phyloP scores from a whole-genome alignment of 257 asterid species.

The Coffea eugenioides region DNA sequence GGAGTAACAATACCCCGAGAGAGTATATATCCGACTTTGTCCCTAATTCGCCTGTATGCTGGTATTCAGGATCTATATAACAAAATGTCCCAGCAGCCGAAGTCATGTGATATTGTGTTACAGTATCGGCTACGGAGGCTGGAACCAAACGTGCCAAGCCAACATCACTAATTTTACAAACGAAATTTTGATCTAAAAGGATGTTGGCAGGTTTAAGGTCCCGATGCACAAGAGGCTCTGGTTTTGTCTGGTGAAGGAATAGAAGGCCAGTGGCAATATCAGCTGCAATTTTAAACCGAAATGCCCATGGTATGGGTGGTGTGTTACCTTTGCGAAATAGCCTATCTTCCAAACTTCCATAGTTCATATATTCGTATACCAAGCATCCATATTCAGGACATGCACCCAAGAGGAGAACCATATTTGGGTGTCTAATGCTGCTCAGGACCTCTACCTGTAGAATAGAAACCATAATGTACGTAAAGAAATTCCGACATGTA shows the following conservation, averaged over 20 bases:
- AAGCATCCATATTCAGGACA: constrained; percentile 84
- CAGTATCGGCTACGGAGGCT: constrained; percentile 55
- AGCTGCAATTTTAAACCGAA: constrained; percentile 66
- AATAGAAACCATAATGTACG: background rate
- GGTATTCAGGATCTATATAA: constrained; percentile 82
- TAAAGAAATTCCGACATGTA: background rate
- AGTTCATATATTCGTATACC: constrained; percentile 77
- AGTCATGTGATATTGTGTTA: constrained; percentile 78
- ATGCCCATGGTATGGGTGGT: constrained; percentile 70
- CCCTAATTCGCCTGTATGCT: constrained; percentile 72
- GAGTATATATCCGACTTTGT: constrained; percentile 75
- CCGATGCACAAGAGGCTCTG: constrained; percentile 81
- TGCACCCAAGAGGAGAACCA: constrained; percentile 81
- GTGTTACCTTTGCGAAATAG: constrained; percentile 63
- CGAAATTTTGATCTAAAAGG: constrained; percentile 55
- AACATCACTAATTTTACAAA: constrained; percentile 80
- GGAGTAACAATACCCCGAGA: constrained; percentile 64
- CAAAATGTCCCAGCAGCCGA: constrained; percentile 85
- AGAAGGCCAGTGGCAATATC: constrained; percentile 73
- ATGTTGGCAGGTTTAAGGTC: constrained; percentile 85
- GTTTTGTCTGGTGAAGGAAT: constrained; percentile 81
- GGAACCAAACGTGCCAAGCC: constrained; percentile 81
- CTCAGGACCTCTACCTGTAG: constrained; percentile 69
- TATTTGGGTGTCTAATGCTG: constrained; percentile 74
- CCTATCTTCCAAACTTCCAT: constrained; percentile 80